Percentiles rank a stretch among this genome's conserved stretches.
Evolutionary conservation across 805 yeast genomes (phyloP).

Genomic region (Brettanomyces sp.): DNA sequence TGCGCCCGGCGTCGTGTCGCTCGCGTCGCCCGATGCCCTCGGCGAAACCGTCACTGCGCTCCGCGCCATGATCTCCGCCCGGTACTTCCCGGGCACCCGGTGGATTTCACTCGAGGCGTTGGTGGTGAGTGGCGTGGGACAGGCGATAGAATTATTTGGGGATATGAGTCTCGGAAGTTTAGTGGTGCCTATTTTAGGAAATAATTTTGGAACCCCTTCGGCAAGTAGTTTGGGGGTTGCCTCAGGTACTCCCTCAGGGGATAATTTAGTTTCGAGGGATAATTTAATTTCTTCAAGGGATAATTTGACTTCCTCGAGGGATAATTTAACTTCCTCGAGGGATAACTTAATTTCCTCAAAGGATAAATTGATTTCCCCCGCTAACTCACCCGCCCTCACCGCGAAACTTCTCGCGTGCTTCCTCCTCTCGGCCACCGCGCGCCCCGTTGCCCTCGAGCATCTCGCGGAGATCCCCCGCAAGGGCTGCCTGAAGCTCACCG

Average conservation of each 20-base stretch:
- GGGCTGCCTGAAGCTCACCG: slow-evolving; percentile 56
- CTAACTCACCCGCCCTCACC: not conserved
- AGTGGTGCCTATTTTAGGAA: no score
- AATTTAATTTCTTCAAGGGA: no score
- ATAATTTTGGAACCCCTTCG: not conserved
- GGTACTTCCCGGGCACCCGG: slow-evolving; percentile 53
- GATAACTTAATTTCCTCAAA: not conserved
- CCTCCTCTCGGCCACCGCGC: not conserved
- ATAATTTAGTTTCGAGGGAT: no score
- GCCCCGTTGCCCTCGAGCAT: slow-evolving; percentile 54
- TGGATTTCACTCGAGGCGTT: slow-evolving; percentile 67
- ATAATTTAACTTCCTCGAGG: no score
- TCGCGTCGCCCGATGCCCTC: not conserved
- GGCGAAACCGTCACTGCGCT: not conserved
- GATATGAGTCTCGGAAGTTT: slow-evolving; percentile 12
- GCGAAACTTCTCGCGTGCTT: not conserved
- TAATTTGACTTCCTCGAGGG: no score
- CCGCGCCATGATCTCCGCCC: slow-evolving; percentile 29
- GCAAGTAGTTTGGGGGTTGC: not conserved
- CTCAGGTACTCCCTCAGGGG: not conserved
- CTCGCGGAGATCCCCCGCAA: slow-evolving; percentile 64
- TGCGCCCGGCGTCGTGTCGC: not conserved
- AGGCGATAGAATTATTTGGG: slow-evolving; percentile 19
- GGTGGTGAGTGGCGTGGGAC: slow-evolving; percentile 23
- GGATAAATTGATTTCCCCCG: not conserved